Evolutionary conservation across 352 stramenopile genomes (phyloP).

Genomic region (Pythium aphanidermatum): DNA sequence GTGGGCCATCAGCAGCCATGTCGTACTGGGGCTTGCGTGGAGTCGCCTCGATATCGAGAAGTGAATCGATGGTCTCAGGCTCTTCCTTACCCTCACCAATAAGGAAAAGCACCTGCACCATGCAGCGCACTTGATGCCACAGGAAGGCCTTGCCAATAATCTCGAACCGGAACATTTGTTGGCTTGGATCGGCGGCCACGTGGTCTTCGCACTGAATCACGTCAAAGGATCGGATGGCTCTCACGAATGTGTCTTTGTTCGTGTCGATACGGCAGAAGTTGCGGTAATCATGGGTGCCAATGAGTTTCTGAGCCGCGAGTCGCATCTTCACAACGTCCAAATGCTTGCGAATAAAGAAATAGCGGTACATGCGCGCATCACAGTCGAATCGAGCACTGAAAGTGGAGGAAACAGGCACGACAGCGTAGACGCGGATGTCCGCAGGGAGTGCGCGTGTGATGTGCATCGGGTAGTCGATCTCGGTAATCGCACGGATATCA

Average conservation of each 20-base stretch:
- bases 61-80: slow-evolving; percentile 78
- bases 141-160: slow-evolving; percentile 94
- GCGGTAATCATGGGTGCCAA: slow-evolving; percentile 97
- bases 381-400: slow-evolving; percentile 97
- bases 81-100: slow-evolving; percentile 91
- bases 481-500: slow-evolving; percentile 68
- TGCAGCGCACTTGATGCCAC: slow-evolving; percentile 99
- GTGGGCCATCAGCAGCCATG: slow-evolving; percentile 91
- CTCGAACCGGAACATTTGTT: slow-evolving; percentile 74
- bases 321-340: slow-evolving; percentile 86
- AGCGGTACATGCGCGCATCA: slow-evolving; percentile 93
- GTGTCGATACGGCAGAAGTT: slow-evolving; percentile 99
- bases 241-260: slow-evolving; percentile 95
- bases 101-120: slow-evolving; percentile 96
- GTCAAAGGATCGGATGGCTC: slow-evolving; percentile 69
- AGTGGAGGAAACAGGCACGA: slow-evolving; percentile 73
- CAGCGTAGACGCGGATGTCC: slow-evolving; percentile 81
- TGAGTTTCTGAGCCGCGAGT: slow-evolving; percentile 74
- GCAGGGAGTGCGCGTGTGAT: slow-evolving; percentile 95
- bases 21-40: slow-evolving; percentile 91
- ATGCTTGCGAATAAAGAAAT: slow-evolving; percentile 91
- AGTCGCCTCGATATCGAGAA: slow-evolving; percentile 92
- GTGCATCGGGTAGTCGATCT: slow-evolving; percentile 95
- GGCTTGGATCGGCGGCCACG: slow-evolving; percentile 24
- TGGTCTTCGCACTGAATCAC: slow-evolving; percentile 70